Evolutionary conservation across 306 rosid species (phyloP).

Genomic region (Dalbergia oliveri): DNA sequence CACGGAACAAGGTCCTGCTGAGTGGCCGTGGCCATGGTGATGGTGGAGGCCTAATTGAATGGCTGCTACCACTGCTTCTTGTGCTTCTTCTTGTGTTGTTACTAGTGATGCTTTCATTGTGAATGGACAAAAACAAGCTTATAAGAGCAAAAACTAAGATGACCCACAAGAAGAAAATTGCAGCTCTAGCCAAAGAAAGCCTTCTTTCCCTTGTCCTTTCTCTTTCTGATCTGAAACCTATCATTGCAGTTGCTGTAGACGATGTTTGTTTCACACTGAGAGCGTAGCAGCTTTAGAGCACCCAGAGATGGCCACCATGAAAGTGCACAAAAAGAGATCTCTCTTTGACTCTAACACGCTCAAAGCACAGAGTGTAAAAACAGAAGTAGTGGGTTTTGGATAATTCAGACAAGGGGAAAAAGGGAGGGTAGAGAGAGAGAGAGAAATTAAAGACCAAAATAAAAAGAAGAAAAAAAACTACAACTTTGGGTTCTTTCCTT

Average conservation of each 20-base stretch:
- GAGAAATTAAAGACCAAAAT: neutral
- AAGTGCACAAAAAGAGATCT: slow-evolving; percentile 40
- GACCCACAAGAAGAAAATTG: slow-evolving; percentile 70
- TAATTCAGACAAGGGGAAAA: slow-evolving; percentile 44
- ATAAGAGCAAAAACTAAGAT: slow-evolving; percentile 60
- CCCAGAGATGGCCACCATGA: slow-evolving; percentile 49
- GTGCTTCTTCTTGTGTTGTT: neutral
- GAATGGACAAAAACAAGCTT: slow-evolving; percentile 48
- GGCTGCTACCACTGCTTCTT: neutral
- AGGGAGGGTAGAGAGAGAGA: neutral
- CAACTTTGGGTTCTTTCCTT: slow-evolving; percentile 60
- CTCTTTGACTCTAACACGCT: slow-evolving; percentile 18
- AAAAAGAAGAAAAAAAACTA: neutral
- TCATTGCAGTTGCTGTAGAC: slow-evolving; percentile 55
- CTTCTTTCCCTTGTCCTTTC: slow-evolving; percentile 50
- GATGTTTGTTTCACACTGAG: neutral
- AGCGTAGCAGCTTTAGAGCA: slow-evolving; percentile 39
- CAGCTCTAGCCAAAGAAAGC: slow-evolving; percentile 26
- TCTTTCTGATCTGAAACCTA: slow-evolving; percentile 52
- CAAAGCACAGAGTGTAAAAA: slow-evolving; percentile 28
- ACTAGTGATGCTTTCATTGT: slow-evolving; percentile 31
- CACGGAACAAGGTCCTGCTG: slow-evolving; percentile 53
- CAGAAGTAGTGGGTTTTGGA: slow-evolving; percentile 43
- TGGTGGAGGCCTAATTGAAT: slow-evolving; percentile 17
- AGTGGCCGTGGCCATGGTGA: neutral